These are phyloP conservation scores for Ramalina intermedia DNA, from an alignment of 495 filamentous ascomycete genomes.

Conservation along the genomic window DNA sequence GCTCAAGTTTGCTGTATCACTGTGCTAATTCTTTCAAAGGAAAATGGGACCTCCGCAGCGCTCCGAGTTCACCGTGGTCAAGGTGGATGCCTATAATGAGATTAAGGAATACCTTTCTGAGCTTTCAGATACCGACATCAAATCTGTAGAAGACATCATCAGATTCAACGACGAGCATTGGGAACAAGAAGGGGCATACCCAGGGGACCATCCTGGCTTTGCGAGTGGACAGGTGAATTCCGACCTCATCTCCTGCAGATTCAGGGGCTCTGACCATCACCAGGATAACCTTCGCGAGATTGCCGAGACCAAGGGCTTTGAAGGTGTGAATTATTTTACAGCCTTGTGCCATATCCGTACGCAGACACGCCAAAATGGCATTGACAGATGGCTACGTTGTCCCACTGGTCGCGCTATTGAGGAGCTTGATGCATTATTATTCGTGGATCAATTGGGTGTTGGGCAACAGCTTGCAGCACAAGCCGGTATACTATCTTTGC, in stretches of 20 bases:
- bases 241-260: neutral
- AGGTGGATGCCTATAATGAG: conserved; percentile 16
- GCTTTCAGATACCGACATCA: conserved; percentile 8
- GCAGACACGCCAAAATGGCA: conserved; percentile 13
- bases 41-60: neutral
- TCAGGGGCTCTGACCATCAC: neutral
- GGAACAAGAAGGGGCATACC: conserved; percentile 12
- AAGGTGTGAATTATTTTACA: conserved; percentile 4
- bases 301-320: neutral
- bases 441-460: conserved; percentile 14
- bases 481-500: conserved; percentile 7
- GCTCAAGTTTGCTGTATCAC: neutral
- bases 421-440: conserved; percentile 12
- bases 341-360: conserved; percentile 7
- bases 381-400: conserved; percentile 14
- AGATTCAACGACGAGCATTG: conserved; percentile 9
- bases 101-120: conserved; percentile 15
- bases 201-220: conserved; percentile 13
- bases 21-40: neutral
- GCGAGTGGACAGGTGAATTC: conserved; percentile 9
- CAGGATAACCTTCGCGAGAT: conserved; percentile 11
- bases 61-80: conserved; percentile 17
- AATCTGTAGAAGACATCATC: conserved; percentile 13
- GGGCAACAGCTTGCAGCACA: conserved; percentile 18
- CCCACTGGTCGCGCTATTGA: neutral